Percentiles rank a stretch among this genome's conserved stretches.
These are phyloP conservation scores for Ceratocystis colombiana DNA, from an alignment of 2,329 filamentous ascomycete species.

Conservation along the genomic window DNA sequence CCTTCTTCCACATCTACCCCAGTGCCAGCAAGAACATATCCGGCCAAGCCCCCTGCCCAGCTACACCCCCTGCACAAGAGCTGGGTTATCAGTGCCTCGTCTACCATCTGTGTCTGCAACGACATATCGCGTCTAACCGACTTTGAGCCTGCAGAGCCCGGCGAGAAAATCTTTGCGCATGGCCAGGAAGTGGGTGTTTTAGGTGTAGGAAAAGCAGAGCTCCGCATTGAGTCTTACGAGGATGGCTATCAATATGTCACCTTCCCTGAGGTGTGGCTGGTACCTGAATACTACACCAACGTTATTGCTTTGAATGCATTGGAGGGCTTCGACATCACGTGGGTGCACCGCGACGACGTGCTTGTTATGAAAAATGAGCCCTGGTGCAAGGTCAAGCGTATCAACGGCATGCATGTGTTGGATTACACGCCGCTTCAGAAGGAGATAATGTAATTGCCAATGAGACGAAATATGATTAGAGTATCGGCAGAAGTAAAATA, in stretches of 20 bases:
- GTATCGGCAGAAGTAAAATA: background rate
- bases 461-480: no score
- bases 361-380: conserved; percentile 22
- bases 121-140: conserved; percentile 17
- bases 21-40: background rate
- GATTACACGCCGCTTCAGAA: conserved; percentile 19
- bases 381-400: conserved; percentile 22
- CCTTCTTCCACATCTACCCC: background rate
- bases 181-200: conserved; percentile 18
- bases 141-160: conserved; percentile 20
- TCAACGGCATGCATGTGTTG: conserved; percentile 24
- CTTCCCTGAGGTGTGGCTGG: conserved; percentile 22
- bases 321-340: conserved; percentile 20
- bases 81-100: conserved; percentile 24
- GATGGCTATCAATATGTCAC: conserved; percentile 19
- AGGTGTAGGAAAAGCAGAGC: conserved; percentile 22
- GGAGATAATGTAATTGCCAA: conserved; percentile 18
- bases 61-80: conserved; percentile 22
- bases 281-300: conserved; percentile 24
- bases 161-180: conserved; percentile 17
- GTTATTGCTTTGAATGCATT: conserved; percentile 21
- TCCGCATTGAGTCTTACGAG: conserved; percentile 15
- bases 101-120: conserved; percentile 23
- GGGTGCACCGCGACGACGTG: conserved; percentile 22
- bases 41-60: background rate